Base-by-base conservation (phyloP, 2,329 filamentous ascomycete genomes). In the Geoglossum cookeanum region DNA sequence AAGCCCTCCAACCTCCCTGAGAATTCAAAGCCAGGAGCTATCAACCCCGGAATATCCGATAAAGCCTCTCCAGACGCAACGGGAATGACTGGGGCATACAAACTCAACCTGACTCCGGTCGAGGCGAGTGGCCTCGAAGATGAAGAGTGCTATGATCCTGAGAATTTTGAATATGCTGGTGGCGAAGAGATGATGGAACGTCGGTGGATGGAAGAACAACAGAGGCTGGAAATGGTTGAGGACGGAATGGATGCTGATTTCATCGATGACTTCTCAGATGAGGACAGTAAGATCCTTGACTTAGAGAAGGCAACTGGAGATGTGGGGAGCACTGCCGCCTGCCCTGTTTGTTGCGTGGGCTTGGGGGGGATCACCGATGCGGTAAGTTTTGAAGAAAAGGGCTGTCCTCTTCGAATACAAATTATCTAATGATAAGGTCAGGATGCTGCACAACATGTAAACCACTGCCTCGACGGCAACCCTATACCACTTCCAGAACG, bases 391-490 rank as follows among this genome's bases (percentile, higher is more conserved):
- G 13, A 54, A 48, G 48, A n/a, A 29, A 35, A 27, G 27, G 29
- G 32, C 22, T 52, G 8, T 52, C 3, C 6, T 32, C 22, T 33
- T 15, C 27, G 3, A 15, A 27, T 27, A 15, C 4, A 35, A 32
- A 32, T 9, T 15, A 15, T 42, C 59, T 64, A 57, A 64, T 58
- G 70, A 22, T 57, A 66, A 70, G 59, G 80, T 58, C 67, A 89
- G 66, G 79, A 91, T 63, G 84, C 83, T 8, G 85, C 84, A 5
- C 71, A 84, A 1, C 92, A 98, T 68, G 92, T 98, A 62, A 98
- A 98, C 67, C 81, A 83, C 8, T 98, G 92, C 69, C 75, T 98
- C 1, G 92, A 98, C 66, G 88, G 88, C 1, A 85, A 84, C 51
- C 78, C 85, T 4, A 77, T 80, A 49, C 77, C 83, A 1, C 64